Base-by-base conservation (phyloP, 139 green algal species). In the Picochlorum sp. region DNA sequence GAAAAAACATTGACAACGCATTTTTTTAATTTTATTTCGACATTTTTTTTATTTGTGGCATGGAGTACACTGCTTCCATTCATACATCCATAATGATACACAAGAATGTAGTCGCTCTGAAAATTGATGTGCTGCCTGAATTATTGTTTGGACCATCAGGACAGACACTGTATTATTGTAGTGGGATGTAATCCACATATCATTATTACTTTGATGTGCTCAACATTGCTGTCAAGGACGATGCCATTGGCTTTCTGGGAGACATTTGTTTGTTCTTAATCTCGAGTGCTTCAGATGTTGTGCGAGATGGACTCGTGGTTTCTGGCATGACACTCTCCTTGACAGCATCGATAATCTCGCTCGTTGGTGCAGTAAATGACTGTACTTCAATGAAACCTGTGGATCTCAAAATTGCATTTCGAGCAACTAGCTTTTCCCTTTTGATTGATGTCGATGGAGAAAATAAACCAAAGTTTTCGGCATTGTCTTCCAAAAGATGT, bases 301-400 rank as follows among this genome's bases (percentile, higher is more conserved):
- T 66, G 6, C 30, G 61, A 6, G 24, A 16, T 21, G 34, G 13
- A 4, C 4, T 28, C 0, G 15, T 5, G 34, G 18, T 18, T 37
- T 20, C 26, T 44, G 15, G 20, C 9, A 24, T 32, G 14, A 69
- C 46, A 47, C 62, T 52, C 6, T 70, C 50, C 50, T 74, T 74
- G 15, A 74, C 61, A 7, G 68, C 51, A 50, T 74, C 68, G 32
- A 74, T 23, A 37, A 74, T 58, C 30, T 69, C 61, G 28, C 68
- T 61, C 56, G 58, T 60, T 54, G 30, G 20, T 8, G 37, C 58
- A 20, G 15, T n/a, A 14, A 44, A 20, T 38, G 45, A 34, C 28
- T 56, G 44, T 32, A 24, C 65, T 62, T 84, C 78, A 20, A 84
- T 66, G 61, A 84, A 84, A 4, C 78, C 78, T 16, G 78, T 84